A percentile compares a stretch with the other conserved stretches of the same genome.
Conservation (phyloP, 306 rosid species). For the Aeschynomene evenia region DNA sequence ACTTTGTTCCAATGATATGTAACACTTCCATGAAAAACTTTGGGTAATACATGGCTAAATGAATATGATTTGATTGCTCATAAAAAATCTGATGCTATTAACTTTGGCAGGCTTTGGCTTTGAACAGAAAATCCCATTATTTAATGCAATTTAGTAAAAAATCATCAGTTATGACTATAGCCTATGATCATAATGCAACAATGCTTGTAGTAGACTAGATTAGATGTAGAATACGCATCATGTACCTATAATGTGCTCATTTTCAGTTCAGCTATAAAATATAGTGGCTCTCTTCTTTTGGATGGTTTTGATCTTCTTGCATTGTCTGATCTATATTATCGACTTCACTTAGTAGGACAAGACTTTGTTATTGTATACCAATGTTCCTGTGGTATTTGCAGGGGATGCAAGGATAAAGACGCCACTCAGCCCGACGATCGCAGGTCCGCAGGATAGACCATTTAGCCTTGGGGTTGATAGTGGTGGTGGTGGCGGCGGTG, state of each 20-base stretch:
- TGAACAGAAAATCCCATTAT: neutral
- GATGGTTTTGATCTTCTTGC: neutral
- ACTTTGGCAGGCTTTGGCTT: neutral
- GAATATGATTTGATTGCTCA: neutral
- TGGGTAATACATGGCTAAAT: neutral
- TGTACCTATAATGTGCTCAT: neutral
- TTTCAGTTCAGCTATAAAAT: neutral
- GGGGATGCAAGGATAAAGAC: slow-evolving; percentile 81
- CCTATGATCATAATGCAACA: neutral
- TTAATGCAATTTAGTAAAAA: neutral
- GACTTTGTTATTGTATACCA: neutral
- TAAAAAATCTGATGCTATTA: neutral
- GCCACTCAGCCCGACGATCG: slow-evolving; percentile 86
- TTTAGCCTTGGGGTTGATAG: slow-evolving; percentile 57
- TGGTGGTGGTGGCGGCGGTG: slow-evolving; percentile 45
- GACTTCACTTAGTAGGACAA: neutral
- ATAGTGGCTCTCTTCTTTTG: neutral
- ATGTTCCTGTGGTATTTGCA: slow-evolving; percentile 39
- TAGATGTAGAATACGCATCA: neutral
- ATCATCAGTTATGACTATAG: neutral
- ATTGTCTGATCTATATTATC: neutral
- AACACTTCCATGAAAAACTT: neutral
- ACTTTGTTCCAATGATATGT: neutral
- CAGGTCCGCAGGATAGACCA: slow-evolving; percentile 61
- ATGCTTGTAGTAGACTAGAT: neutral